Evolutionary conservation across 352 stramenopile species (phyloP), one percentile per base, ranked within the genome.

Genomic region (Saprolegnia diclina): DNA sequence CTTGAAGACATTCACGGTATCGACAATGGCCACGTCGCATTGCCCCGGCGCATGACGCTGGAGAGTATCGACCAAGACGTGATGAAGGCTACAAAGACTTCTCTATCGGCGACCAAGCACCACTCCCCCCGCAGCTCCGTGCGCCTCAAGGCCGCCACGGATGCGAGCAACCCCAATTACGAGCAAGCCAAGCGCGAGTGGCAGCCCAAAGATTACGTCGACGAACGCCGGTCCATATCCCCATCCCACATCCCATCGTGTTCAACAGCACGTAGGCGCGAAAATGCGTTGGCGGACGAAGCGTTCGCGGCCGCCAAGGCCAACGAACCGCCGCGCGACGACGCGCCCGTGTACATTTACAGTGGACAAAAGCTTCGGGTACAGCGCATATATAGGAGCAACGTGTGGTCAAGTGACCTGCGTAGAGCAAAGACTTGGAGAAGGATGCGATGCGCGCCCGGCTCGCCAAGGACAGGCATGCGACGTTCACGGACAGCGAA

Each of bases 361-460:
- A 93, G 84, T 64, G 82, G 85, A 4, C 90, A 97, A 70, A 92
- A 90, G 57, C 77, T 96, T 11, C 76, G 84, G 59, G 84, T 92
- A 74, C 4, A n/a, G 16, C 21, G 32, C 32, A 52, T 50, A 11
- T 19, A 52, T 21, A 52, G 18, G 21, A 24, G 29, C 35, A 14
- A 24, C 26, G 7, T 35, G 14, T 18, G 32, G 0, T 44, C n/a
- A 16, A 42, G 1, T 10, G 24, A 29, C 7, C 52, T 44, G 4
- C 62, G 29, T 59, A 92, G 84, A 86, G 87, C 10, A 87, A 94
- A 48, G 90, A 96, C 61, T 71, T 83, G 22, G 81, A 93, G 10
- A 91, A 97, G 64, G 87, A 90, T 7, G 81, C 85, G 32, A 75
- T 93, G 71, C 85, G 90, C 0, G 71, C 83, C 64, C 75, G 74